Evolutionary conservation across 352 stramenopile genomes (phyloP), one percentile per base, ranked within the genome.

Genomic region (Globisporangium takayamanum): DNA sequence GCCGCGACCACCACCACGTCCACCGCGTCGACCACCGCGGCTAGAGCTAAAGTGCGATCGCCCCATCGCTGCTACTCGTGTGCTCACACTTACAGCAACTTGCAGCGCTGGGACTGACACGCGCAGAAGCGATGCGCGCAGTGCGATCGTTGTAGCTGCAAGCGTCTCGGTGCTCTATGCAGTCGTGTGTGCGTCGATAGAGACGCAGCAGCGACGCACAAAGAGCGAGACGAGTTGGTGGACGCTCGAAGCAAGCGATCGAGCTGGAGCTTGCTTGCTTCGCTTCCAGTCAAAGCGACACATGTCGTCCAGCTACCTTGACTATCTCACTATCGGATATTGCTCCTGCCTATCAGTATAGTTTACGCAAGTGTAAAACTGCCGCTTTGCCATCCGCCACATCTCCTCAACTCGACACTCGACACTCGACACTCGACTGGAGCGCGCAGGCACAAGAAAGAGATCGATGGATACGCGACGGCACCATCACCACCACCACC

Each of bases 1-100:
- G 16, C 60, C 48, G 18, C 60, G 59, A 14, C 48, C 41, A 26
- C 60, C 15, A 0, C 64, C 55, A 47, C 68, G 45, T 63, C 73
- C 61, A 50, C 66, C 57, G 49, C 67, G 57, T 6, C 67, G 53
- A 28, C 66, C 63, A 26, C 66, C 39, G 26, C 48, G 57, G 22
- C 60, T 61, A 12, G 66, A 79, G 50, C 33, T 55, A 37, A 59
- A 62, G n/a, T 61, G 39, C 25, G 49, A 53, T 41, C 61, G 55
- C 41, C 50, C 55, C 55, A 66, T 66, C 30, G 33, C 33, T 39
- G 33, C 33, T 12, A 7, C 14, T 46, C 41, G 12, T 46, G 12
- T 46, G 41, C 14, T 16, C 10, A 15, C 3, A 10, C 25, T n/a
- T 25, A 11, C 30, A 33, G 50, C 6, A 7, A 42, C 28, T 55